Base-by-base conservation (phyloP, 2,329 filamentous ascomycete genomes). In the Apiospora saccharicola region DNA sequence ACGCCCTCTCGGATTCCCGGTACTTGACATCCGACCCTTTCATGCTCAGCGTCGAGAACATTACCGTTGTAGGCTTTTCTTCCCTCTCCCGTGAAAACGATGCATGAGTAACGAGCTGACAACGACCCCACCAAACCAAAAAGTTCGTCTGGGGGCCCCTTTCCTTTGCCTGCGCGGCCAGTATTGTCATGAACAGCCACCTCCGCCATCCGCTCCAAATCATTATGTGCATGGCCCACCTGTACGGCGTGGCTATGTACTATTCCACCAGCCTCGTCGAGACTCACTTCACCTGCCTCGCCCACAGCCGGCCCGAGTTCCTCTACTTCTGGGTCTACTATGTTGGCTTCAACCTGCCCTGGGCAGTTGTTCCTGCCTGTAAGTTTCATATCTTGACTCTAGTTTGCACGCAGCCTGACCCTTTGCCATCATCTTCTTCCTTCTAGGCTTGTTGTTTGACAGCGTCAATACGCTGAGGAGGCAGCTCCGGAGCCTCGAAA, bases 21-120 rank as follows among this genome's bases (percentile, higher is more conserved):
- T 98, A 98, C 79, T 85, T 98, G 76, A 95, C 92, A 2, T 90
- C 91, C 24, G 93, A 96, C 79, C 88, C 92, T 1, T 95, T 97
- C 78, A 94, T 96, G 76, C 85, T 97, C n/a, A 95, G 93, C 81
- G 92, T 97, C 81, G 95, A 98, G 86, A 90, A 88, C 24, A 90
- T 97, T 74, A 97, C 95, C 1, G 91, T 91, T 57, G 93, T 95
- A 83, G 78, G 90, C 13, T n/a, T 10, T n/a, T 10, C 24, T n/a
- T 30, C 64, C 22, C 4, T 12, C 12, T 14, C 16, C 44, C 14
- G n/a, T 41, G 10, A 13, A n/a, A 22, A n/a, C n/a, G 10, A 64
- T 41, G 4, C 49, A 30, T 7, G 7, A 16, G 51, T 13, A 30
- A 19, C 5, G 8, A 19, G 51, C 51, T 57, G 51, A 57, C 19